Conservation (phyloP, 2,329 filamentous ascomycete species). For the Ophiostoma sp. region DNA sequence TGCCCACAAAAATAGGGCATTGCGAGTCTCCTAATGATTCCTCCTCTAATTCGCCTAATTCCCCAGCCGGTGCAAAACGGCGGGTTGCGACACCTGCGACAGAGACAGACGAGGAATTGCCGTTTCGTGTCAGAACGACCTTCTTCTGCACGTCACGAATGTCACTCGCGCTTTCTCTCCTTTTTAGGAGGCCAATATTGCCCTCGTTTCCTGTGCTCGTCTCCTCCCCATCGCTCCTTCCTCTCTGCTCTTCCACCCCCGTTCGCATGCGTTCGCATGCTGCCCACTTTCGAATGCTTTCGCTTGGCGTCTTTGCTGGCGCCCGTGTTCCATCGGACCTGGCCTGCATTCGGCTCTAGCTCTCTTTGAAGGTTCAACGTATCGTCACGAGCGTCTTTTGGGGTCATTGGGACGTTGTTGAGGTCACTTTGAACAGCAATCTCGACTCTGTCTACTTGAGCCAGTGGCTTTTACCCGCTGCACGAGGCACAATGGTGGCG, state of each 20-base stretch:
- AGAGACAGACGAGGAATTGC: neutral
- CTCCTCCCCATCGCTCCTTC: neutral
- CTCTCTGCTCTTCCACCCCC: neutral
- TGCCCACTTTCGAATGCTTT: neutral
- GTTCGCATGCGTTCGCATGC: neutral
- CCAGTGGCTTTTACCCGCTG: constrained; percentile 2
- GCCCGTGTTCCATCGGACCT: neutral
- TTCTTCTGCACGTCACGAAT: neutral
- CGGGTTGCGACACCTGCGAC: neutral
- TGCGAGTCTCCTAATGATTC: no score
- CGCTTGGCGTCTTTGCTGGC: neutral
- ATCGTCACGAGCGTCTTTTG: neutral
- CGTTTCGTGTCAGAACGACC: neutral
- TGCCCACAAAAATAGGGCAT: neutral
- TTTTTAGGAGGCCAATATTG: neutral
- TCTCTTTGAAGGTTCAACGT: neutral
- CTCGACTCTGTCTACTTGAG: neutral
- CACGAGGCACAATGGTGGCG: neutral
- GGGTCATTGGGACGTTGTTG: neutral
- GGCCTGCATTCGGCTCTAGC: neutral
- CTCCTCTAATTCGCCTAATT: neutral
- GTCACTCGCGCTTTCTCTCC: neutral
- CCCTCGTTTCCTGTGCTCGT: neutral
- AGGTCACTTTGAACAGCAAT: neutral
- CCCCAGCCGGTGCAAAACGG: neutral